Evolutionary conservation across 306 rosid species (phyloP), one percentile per base, ranked within the genome.

Genomic region (Astragalus membranaceus): DNA sequence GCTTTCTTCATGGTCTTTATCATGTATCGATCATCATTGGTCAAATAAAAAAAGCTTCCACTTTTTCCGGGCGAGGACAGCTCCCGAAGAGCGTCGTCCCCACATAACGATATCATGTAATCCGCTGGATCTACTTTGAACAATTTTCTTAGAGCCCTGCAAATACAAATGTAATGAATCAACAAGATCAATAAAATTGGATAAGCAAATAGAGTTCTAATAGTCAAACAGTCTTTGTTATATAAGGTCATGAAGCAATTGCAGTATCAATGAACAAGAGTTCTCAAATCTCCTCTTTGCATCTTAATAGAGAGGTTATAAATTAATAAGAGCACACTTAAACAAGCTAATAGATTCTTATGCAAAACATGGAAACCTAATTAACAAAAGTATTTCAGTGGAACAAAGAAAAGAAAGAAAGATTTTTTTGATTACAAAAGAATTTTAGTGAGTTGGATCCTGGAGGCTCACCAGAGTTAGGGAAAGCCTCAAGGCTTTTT

Each of bases 51-150:
- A 78, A 95, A 95, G 76, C 99, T 95, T 77, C 99, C 97, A 53
- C 97, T 91, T 82, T 95, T 95, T 75, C 99, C 99, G 1, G 99
- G 99, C 54, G 99, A 91, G 3, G 99, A 95, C 43, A 95, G 99
- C 75, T 95, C 99, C 29, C 99, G 81, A 58, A 95, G 95, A 16
- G 99, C 99, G 8, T 95, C 99, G 48, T 91, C 80, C 61, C 99
- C 99, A 30, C 99, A 95, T 70, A 95, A 79, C 2, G 99, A 95
- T 79, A 95, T 2, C 99, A 95, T 95, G 85, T 95, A 95, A 80
- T 95, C 99, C 56, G 99, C 99, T 16, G 96, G 91, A 72, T 95
- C 97, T 51, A 95, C 99, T 83, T 91, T 86, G 79, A 95, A 95
- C 83, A 95, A 74, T 64, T 91, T 95, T 80, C 99, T 85, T 5